Percentiles rank a stretch among this genome's conserved stretches.
These are phyloP conservation scores for Paramecium sonneborni DNA, from an alignment of 73 alveolate species.

Conservation along the genomic window DNA sequence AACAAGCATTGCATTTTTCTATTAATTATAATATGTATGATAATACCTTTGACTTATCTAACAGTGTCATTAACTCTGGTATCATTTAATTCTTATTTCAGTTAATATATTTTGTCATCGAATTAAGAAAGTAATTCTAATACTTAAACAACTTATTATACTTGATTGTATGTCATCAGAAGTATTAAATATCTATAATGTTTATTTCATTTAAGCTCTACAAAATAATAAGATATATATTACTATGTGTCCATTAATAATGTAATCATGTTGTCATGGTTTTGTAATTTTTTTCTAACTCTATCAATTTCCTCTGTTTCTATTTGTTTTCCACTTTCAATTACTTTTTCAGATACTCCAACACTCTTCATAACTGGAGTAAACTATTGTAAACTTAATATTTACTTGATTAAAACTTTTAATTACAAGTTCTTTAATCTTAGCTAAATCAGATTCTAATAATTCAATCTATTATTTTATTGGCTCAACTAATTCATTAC, in stretches of 20 bases:
- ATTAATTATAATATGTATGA: neutral
- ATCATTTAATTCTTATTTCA: neutral
- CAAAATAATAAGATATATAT: neutral
- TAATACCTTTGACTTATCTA: constrained; percentile 9
- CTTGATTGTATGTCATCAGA: neutral
- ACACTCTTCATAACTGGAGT: constrained; percentile 2
- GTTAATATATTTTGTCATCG: neutral
- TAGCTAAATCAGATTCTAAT: neutral
- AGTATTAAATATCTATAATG: neutral
- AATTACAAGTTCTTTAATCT: neutral
- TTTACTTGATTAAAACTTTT: constrained; percentile 12
- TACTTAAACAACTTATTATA: neutral
- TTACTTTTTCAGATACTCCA: constrained; percentile 22
- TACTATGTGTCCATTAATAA: constrained; percentile 29
- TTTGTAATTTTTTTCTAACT: constrained; percentile 1
- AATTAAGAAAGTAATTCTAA: neutral
- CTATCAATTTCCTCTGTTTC: neutral
- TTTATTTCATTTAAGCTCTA: neutral
- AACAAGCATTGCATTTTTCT: constrained; percentile 41
- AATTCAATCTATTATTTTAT: neutral
- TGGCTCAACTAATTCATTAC: constrained; percentile 4
- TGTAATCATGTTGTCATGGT: neutral
- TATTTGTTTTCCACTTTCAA: neutral
- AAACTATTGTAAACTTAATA: neutral
- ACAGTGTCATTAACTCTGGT: constrained; percentile 7